Conservation (phyloP, 192 early-diverging fungal species). For the Diversispora epigaea region DNA sequence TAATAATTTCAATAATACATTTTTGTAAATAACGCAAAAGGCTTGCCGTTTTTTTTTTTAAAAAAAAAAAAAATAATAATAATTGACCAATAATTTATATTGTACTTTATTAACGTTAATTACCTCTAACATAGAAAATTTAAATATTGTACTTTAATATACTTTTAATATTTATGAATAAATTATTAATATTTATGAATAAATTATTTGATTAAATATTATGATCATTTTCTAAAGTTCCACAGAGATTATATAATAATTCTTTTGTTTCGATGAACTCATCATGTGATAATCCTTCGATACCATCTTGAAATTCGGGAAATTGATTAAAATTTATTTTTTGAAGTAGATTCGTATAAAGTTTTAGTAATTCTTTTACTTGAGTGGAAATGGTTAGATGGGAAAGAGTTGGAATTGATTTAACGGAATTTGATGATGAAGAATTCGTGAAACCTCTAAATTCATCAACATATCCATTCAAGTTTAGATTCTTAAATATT, state of each 20-base stretch:
- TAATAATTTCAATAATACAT: background rate
- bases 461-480: constrained; percentile 34
- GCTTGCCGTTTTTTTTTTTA: no score
- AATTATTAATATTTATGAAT: background rate
- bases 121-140: background rate
- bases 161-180: background rate
- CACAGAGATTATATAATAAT: background rate
- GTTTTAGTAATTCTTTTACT: background rate
- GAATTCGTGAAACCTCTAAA: background rate
- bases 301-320: constrained; percentile 21
- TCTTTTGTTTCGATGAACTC: constrained; percentile 22
- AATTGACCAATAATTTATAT: no score
- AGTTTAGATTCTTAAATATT: constrained; percentile 38
- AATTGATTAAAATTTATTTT: constrained; percentile 12
- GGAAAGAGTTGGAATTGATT: constrained; percentile 7
- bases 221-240: constrained; percentile 2
- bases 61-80: no score
- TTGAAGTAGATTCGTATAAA: background rate
- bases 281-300: constrained; percentile 5
- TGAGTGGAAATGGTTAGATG: constrained; percentile 17
- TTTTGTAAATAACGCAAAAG: background rate
- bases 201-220: background rate
- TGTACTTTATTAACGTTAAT: no score
- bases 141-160: background rate
- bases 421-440: background rate